These are phyloP conservation scores for Candida corydali DNA, from an alignment of 805 yeast species.

Conservation along the genomic window DNA sequence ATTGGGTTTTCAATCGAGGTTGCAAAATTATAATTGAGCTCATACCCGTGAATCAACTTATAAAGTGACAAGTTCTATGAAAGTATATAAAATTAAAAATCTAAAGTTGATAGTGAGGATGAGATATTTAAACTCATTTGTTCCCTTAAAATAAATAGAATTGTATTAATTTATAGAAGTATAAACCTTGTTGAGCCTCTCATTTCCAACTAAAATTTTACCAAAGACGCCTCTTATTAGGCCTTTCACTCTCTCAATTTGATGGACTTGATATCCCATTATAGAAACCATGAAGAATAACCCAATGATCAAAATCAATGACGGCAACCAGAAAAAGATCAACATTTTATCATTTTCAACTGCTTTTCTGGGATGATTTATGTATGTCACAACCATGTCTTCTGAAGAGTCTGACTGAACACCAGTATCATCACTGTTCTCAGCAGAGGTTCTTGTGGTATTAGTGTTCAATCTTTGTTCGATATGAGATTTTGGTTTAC, in stretches of 20 bases:
- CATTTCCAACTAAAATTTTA: constrained; percentile 41
- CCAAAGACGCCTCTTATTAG: constrained; percentile 35
- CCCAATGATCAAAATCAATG: constrained; percentile 53
- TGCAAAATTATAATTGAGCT: too few relatives aligned
- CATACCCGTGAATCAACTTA: too few relatives aligned
- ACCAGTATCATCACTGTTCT: constrained; percentile 20
- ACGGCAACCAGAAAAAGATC: constrained; percentile 88
- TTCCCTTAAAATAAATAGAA: background rate
- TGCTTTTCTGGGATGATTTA: constrained; percentile 43
- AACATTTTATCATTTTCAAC: constrained; percentile 76
- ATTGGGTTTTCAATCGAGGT: too few relatives aligned
- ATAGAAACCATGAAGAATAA: constrained; percentile 42
- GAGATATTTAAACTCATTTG: too few relatives aligned
- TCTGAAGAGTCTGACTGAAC: constrained; percentile 40
- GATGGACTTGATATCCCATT: constrained; percentile 30
- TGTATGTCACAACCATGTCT: constrained; percentile 39
- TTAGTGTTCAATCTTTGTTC: constrained; percentile 33
- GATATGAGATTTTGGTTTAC: constrained; percentile 30
- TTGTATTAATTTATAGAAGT: constrained; percentile 10
- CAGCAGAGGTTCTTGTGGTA: too few relatives aligned
- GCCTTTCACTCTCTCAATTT: constrained; percentile 31
- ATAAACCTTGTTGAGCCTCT: constrained; percentile 36
- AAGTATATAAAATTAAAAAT: too few relatives aligned
- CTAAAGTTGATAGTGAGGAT: too few relatives aligned
- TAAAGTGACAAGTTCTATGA: too few relatives aligned